Conservation (phyloP, 495 filamentous ascomycete species). For the Annulohypoxylon moriforme region DNA sequence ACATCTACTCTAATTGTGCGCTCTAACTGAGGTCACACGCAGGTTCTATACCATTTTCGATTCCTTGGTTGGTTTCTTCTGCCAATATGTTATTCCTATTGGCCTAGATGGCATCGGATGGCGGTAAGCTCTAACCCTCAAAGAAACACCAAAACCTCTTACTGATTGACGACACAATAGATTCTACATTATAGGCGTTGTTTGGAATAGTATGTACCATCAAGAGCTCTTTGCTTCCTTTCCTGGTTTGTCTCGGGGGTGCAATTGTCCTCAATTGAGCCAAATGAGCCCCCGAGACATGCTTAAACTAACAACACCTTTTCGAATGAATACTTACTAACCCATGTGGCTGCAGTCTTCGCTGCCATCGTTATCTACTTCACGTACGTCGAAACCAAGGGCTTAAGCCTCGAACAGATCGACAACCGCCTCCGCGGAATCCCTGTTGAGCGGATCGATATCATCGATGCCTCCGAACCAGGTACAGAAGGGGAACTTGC, state of each 20-base stretch:
- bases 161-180: not conserved
- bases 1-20: not conserved
- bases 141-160: not conserved
- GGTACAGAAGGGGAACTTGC: not conserved
- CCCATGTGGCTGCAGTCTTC: not conserved
- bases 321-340: no score
- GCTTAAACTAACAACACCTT: no score
- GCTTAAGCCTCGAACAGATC: not conserved
- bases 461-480: not conserved
- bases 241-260: no score
- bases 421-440: not conserved
- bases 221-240: no score
- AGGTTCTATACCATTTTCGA: not conserved
- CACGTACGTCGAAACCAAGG: not conserved
- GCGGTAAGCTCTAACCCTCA: not conserved
- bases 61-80: not conserved
- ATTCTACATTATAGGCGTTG: not conserved
- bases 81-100: not conserved
- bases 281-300: no score
- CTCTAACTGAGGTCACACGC: not conserved
- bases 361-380: not conserved
- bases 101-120: not conserved
- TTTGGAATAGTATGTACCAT: not conserved
- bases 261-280: no score
- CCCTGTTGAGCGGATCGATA: not conserved